Evolutionary conservation across 2,329 filamentous ascomycete species (phyloP), one percentile per base, ranked within the genome.

Genomic region (Ceratocystis harringtonii): DNA sequence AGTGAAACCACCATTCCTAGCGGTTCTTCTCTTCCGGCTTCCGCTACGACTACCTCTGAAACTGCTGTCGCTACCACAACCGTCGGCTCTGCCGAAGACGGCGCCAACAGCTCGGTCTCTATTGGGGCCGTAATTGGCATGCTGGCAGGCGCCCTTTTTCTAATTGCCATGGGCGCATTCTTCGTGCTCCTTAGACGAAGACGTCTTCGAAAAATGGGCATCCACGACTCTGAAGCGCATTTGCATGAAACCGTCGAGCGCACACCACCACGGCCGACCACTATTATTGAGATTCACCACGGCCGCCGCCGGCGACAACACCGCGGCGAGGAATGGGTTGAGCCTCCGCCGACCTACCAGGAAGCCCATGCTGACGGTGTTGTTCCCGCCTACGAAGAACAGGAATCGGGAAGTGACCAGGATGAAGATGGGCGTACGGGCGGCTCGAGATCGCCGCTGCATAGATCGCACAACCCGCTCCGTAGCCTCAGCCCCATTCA

Each of bases 361-460:
- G 65, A 67, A 58, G 65, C 65, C 30, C 65, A 67, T n/a, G 65
- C 65, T 10, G 65, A 67, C 5, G 65, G 65, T 22, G 50, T 66
- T 52, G 65, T 67, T 7, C 65, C 65, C 15, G 62, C 65, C 10
- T 67, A 67, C 19, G 65, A 67, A 55, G 62, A 57, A 30, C 55
- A 67, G 10, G 65, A 66, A 12, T 63, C 48, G 6, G 65, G 65
- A n/a, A 62, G 58, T 17, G 60, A 63, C 45, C 60, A 58, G 50
- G 65, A 66, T 44, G 41, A 45, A 30, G 65, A 63, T 30, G 25
- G 30, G 28, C 15, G 44, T 15, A 63, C 60, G 12, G 45, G 48
- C 7, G 65, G 61, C 19, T 62, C 48, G 2, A 30, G 61, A 22
- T 66, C 50, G 3, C 65, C 65, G 8, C 60, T 63, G 6, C 65